Evolutionary conservation across 2,329 filamentous ascomycete genomes (phyloP), one percentile per base, ranked within the genome.

Genomic region (Phialocephala sp.): DNA sequence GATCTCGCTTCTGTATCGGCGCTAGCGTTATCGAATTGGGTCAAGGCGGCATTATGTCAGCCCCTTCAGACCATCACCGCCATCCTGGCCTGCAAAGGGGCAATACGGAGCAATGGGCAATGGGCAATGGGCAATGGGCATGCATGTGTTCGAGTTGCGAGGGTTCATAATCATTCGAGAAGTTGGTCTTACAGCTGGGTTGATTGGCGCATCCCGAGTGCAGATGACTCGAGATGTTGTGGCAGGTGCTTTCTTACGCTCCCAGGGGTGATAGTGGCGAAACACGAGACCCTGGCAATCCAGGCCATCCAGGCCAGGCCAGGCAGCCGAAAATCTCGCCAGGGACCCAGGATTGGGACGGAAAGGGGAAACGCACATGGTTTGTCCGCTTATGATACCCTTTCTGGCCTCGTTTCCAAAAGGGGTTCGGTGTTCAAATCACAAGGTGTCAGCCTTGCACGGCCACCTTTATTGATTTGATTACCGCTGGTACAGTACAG

Each of bases 1-100:
- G n/a, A 35, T 22, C 22, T 50, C 36, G 50, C 62, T 50, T 59
- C 41, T 37, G n/a, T 20, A 50, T 60, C 18, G 4, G n/a, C n/a
- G 8, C 45, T 50, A 50, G 20, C 6, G 41, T 14, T 6, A 11
- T 22, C 4, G 6, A 6, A 9, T 9, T 9, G 9, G 20, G 20
- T 11, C 11, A n/a, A 20, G 6, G n/a, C 18, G 20, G 45, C 45
- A 50, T 50, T 50, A 50, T 50, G 45, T 50, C 45, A 50, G 45
- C 45, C 18, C n/a, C n/a, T 24, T 50, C 11, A 18, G 15, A 22
- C 8, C 45, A 5, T 50, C 45, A 50, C 45, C 45, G 45, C 45
- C 45, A 8, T 11, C 45, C 22, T 14, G 45, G n/a, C 18, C 18
- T 4, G 6, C 8, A 6, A n/a, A 43, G 15, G n/a, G 15, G 12